Conservation (phyloP, 257 asterid genomes). For the Salvia rosmarinus region DNA sequence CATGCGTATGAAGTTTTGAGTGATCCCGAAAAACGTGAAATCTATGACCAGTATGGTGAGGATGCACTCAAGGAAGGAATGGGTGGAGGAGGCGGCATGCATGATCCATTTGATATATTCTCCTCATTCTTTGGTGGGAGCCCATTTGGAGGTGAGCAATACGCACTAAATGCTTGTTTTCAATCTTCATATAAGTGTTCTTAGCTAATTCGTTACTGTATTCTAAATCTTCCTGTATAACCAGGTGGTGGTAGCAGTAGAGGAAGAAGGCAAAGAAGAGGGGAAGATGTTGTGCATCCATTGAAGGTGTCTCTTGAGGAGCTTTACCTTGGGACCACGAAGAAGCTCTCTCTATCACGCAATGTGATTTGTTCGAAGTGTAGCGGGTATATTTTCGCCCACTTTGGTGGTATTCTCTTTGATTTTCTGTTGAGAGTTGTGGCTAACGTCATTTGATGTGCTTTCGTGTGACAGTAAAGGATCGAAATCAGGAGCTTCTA, state of each 20-base stretch:
- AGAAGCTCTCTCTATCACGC: conserved; percentile 60
- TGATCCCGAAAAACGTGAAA: conserved; percentile 59
- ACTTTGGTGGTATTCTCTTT: not conserved
- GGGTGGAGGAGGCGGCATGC: conserved; percentile 59
- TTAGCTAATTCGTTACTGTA: not conserved
- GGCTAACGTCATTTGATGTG: not conserved
- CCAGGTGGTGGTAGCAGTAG: conserved; percentile 61
- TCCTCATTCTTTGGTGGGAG: conserved; percentile 58
- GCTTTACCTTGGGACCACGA: conserved; percentile 48
- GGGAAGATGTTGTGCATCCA: conserved; percentile 61
- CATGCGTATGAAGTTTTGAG: conserved; percentile 62
- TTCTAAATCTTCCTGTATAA: not conserved
- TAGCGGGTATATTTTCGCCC: conserved; percentile 41
- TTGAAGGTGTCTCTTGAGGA: conserved; percentile 59
- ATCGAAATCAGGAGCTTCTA: conserved; percentile 58
- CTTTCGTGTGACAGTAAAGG: conserved; percentile 42
- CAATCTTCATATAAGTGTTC: not conserved
- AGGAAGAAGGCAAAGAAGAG: conserved; percentile 61
- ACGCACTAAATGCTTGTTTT: not conserved
- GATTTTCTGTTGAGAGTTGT: not conserved
- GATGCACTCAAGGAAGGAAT: conserved; percentile 68
- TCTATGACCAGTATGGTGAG: conserved; percentile 64
- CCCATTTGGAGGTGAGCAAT: conserved; percentile 47
- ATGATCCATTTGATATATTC: conserved; percentile 61
- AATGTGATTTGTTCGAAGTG: conserved; percentile 54